phyloP scores from a whole-genome alignment of 495 filamentous ascomycete species.

The Hypoxylon perforatum region DNA sequence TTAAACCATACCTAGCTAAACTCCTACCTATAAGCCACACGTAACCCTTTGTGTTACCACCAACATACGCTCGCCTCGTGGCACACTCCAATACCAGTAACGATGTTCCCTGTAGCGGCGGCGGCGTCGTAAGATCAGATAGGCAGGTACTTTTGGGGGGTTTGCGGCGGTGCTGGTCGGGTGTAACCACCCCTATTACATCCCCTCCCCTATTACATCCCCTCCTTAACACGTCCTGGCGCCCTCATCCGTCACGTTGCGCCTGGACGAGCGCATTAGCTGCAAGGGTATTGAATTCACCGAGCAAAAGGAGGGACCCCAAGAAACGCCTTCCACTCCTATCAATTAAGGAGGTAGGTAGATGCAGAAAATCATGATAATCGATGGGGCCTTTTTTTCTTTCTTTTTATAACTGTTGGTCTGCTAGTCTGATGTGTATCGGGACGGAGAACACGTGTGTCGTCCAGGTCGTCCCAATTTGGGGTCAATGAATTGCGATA shows the following conservation, averaged over 20 bases:
- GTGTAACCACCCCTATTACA: neutral
- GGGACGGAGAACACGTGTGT: slow-evolving; percentile 4
- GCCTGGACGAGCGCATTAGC: neutral
- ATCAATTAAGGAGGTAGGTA: too few species aligned
- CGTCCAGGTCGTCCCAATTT: too few species aligned
- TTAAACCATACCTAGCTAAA: too few species aligned
- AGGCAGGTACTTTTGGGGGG: neutral
- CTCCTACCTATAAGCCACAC: slow-evolving; percentile 2
- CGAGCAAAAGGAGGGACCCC: neutral
- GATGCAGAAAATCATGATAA: too few species aligned
- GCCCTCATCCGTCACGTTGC: slow-evolving; percentile 6
- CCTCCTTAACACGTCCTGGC: too few species aligned
- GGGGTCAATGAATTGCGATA: too few species aligned
- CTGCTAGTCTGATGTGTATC: neutral
- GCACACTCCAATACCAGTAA: neutral
- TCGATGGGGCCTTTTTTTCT: neutral
- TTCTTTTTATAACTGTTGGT: neutral
- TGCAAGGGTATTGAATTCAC: neutral
- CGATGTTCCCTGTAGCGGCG: slow-evolving; percentile 6
- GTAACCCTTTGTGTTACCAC: neutral
- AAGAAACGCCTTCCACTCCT: too few species aligned
- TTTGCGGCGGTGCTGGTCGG: neutral
- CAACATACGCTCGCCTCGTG: neutral
- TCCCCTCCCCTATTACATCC: too few species aligned
- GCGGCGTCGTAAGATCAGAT: slow-evolving; percentile 7